Conservation (phyloP, 257 asterid genomes). For the Galeopsis tetrahit region DNA sequence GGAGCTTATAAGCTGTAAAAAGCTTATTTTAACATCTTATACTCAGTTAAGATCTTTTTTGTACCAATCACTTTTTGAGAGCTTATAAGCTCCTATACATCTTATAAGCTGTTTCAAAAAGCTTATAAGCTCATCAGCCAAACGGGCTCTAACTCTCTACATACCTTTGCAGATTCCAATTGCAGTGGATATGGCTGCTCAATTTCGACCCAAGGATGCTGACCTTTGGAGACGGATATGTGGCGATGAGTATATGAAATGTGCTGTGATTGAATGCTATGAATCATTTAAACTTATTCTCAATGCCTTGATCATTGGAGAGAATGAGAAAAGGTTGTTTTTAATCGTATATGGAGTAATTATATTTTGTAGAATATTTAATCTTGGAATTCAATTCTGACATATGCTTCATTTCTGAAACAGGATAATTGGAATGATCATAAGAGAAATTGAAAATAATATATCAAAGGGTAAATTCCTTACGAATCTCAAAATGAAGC, state of each 20-base stretch:
- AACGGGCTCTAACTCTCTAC: slow-evolving; percentile 5
- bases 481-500: slow-evolving; percentile 73
- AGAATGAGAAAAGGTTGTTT: slow-evolving; percentile 85
- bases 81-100: no score
- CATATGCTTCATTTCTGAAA: slow-evolving; percentile 30
- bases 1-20: no score
- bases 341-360: slow-evolving; percentile 20
- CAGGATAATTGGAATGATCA: slow-evolving; percentile 81
- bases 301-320: slow-evolving; percentile 75
- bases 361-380: slow-evolving; percentile 5
- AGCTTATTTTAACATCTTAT: no score
- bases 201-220: slow-evolving; percentile 85
- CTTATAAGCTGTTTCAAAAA: no score
- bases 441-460: slow-evolving; percentile 77
- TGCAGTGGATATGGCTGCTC: slow-evolving; percentile 96
- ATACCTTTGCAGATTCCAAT: slow-evolving; percentile 77
- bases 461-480: slow-evolving; percentile 76
- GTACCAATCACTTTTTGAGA: no score
- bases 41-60: no score
- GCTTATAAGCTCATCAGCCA: no score
- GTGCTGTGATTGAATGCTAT: slow-evolving; percentile 94
- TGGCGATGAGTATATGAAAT: slow-evolving; percentile 88
- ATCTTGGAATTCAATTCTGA: slow-evolving; percentile 30
- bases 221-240: slow-evolving; percentile 96
- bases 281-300: slow-evolving; percentile 87